phyloP scores from a whole-genome alignment of 768 basidiomycete species.

The Lactifluus subvellereus region DNA sequence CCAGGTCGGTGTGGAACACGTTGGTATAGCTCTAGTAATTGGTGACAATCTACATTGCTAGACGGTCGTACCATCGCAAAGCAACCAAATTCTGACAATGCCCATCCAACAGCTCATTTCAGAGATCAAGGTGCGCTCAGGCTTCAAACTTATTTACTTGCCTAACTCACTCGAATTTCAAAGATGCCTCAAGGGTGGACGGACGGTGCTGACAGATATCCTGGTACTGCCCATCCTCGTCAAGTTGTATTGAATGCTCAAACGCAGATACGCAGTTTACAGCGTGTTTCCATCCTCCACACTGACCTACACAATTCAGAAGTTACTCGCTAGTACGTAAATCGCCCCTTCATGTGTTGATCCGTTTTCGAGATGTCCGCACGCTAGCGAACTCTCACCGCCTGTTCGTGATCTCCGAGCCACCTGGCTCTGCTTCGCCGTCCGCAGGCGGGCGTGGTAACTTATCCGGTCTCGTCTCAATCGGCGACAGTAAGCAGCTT shows the following conservation, averaged over 20 bases:
- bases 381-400: conserved; percentile 70
- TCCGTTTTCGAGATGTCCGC: neutral
- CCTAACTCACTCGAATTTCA: neutral
- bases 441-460: conserved; percentile 42
- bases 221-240: conserved; percentile 39
- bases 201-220: conserved; percentile 75
- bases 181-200: conserved; percentile 56
- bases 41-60: conserved; percentile 26
- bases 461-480: conserved; percentile 72
- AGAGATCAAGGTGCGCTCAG: conserved; percentile 54
- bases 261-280: conserved; percentile 47
- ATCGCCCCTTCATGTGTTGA: neutral
- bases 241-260: neutral
- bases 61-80: conserved; percentile 77
- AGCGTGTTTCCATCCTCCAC: conserved; percentile 61
- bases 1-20: conserved; percentile 39
- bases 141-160: neutral
- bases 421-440: conserved; percentile 45
- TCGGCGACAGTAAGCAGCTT: conserved; percentile 63
- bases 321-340: conserved; percentile 74
- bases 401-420: conserved; percentile 69
- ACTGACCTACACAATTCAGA: conserved; percentile 68
- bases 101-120: conserved; percentile 67
- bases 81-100: conserved; percentile 66
- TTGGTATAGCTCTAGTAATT: neutral